Evolutionary conservation across 768 basidiomycete genomes (phyloP), one percentile per base, ranked within the genome.

Genomic region (Erythrobasidium yunnanense): DNA sequence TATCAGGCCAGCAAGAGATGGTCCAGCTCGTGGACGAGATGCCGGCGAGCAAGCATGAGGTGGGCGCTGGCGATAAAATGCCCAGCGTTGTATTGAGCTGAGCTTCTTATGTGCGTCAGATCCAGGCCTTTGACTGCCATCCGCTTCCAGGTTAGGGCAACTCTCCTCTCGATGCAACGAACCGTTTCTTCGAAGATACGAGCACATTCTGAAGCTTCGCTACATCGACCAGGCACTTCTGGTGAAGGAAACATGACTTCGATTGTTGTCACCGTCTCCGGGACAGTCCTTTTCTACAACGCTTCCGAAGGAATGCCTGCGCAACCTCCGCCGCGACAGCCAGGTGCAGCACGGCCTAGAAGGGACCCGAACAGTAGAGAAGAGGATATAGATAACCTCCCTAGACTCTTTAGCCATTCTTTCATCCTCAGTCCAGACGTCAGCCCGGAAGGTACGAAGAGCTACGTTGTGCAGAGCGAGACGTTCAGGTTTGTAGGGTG

Each of bases 81-180:
- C n/a, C n/a, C n/a, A n/a, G n/a, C n/a, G n/a, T 63, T 8, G 7
- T 32, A n/a, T 8, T 13, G 29, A 11, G 50, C 29, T 52, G 50
- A 23, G 15, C 50, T 22, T 8, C 29, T 52, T 52, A 42, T 4
- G 27, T 27, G 23, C 25, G 6, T 2, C 60, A 63, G 60, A 52
- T 63, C 7, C 60, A 63, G 60, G 60, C 60, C 49, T 63, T 63
- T 51, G 60, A 63, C 42, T 63, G 60, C 25, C 60, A 63, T 51
- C 60, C 60, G 15, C 60, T 63, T 49, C 60, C 60, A 63, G 60
- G 60, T 63, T 63, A 49, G 60, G 45, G 25, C 22, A n/a, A 34
- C 35, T 47, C 8, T 47, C 38, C 45, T 47, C 27, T 25, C 56
- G 20, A 46, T 46, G 56, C 56, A 13, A 52, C 32, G 29, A 46